Conservation (phyloP, 768 basidiomycete genomes). For the Nevesoporus exiguus region DNA sequence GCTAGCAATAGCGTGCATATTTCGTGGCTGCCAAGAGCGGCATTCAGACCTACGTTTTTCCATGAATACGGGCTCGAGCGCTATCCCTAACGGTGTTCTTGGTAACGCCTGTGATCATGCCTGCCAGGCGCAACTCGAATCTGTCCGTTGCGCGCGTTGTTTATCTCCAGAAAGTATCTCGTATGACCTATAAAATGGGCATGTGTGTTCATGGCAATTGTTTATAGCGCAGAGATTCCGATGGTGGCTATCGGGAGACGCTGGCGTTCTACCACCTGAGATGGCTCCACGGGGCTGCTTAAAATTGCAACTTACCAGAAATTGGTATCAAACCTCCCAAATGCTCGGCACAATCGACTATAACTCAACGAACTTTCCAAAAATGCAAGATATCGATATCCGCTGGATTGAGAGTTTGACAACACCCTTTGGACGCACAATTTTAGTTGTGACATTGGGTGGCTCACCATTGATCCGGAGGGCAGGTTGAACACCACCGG, state of each 20-base stretch:
- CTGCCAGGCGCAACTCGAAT: constrained; percentile 18
- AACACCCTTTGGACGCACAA: constrained; percentile 14
- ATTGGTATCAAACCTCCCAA: neutral
- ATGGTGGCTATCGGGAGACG: constrained; percentile 1
- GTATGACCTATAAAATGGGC: constrained; percentile 3
- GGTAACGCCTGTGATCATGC: constrained; percentile 7
- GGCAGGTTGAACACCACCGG: constrained; percentile 2
- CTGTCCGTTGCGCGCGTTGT: constrained; percentile 14
- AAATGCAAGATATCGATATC: neutral
- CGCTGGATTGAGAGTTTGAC: neutral
- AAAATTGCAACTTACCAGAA: constrained; percentile 11
- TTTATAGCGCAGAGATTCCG: constrained; percentile 2
- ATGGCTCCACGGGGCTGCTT: constrained; percentile 6
- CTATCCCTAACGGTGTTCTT: constrained; percentile 12
- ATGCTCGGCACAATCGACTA: neutral
- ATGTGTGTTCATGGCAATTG: constrained; percentile 1
- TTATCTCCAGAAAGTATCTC: constrained; percentile 18
- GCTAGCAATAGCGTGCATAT: neutral
- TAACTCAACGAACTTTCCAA: neutral
- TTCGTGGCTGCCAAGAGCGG: constrained; percentile 10
- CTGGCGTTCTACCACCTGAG: constrained; percentile 5
- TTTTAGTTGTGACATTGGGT: constrained; percentile 19
- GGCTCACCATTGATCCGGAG: constrained; percentile 8
- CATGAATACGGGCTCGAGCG: constrained; percentile 1
- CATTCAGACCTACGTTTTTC: constrained; percentile 11